phyloP scores from a whole-genome alignment of 345 rosid species.

The Populus alba region DNA sequence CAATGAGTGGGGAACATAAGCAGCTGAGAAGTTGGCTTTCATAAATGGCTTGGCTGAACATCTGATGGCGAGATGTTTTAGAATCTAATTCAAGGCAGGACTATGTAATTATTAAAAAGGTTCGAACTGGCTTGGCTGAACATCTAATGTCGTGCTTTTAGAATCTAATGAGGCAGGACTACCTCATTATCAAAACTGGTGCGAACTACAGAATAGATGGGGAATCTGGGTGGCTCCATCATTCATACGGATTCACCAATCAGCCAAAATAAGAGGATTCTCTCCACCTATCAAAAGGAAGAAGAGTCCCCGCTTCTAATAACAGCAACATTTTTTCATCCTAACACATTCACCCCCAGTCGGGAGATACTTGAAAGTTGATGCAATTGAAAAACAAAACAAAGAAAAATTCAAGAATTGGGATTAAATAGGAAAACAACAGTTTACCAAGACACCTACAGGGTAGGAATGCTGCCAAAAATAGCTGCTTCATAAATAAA shows the following conservation, averaged over 20 bases:
- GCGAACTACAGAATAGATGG: neutral
- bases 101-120: neutral
- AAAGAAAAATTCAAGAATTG: neutral
- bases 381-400: neutral
- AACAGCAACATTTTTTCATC: neutral
- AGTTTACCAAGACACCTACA: neutral
- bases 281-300: neutral
- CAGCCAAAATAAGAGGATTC: neutral
- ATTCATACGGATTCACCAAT: neutral
- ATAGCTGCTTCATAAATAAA: neutral
- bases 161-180: neutral
- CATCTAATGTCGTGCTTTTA: neutral
- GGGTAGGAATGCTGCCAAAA: neutral
- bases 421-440: neutral
- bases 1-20: neutral
- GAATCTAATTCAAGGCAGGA: neutral
- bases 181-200: neutral
- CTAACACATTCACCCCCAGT: neutral
- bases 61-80: neutral
- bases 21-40: neutral
- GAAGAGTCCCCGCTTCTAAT: neutral
- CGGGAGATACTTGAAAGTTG: neutral
- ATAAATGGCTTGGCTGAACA: neutral
- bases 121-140: neutral
- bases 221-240: neutral